phyloP scores from a whole-genome alignment of 805 yeast species.

The Cyberlindnera maritima region DNA sequence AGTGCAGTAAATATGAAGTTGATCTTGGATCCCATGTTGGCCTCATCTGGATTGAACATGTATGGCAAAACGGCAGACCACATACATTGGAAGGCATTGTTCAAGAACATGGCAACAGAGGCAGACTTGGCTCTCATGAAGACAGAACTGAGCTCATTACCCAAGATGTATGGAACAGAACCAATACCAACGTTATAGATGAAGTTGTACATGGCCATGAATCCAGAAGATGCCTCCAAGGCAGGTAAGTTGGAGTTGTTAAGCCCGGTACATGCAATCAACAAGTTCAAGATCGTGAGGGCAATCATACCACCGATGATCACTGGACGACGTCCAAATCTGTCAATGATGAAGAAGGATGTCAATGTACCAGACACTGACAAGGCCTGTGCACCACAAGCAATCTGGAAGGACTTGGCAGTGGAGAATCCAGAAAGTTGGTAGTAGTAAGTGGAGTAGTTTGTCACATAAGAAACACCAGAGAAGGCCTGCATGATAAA shows the following conservation, averaged over 20 bases:
- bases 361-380: slow-evolving; percentile 30
- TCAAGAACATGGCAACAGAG: slow-evolving; percentile 24
- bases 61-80: slow-evolving; percentile 41
- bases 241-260: slow-evolving; percentile 13
- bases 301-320: slow-evolving; percentile 29
- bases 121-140: slow-evolving; percentile 38
- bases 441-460: slow-evolving; percentile 47
- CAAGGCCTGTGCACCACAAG: slow-evolving; percentile 32
- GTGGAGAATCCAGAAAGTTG: slow-evolving; percentile 44
- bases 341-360: slow-evolving; percentile 31
- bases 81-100: slow-evolving; percentile 32
- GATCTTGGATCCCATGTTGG: slow-evolving; percentile 41
- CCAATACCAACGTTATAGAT: slow-evolving; percentile 37
- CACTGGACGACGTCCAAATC: slow-evolving; percentile 31
- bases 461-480: slow-evolving; percentile 43
- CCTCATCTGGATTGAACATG: slow-evolving; percentile 41
- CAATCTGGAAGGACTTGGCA: slow-evolving; percentile 37
- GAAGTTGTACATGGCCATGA: slow-evolving; percentile 29
- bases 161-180: slow-evolving; percentile 35
- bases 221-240: slow-evolving; percentile 25
- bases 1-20: slow-evolving; percentile 42
- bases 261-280: slow-evolving; percentile 28
- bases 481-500: slow-evolving; percentile 43
- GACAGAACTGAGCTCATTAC: slow-evolving; percentile 37
- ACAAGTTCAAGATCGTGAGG: slow-evolving; percentile 24